Conservation (phyloP, 352 stramenopile species). For the Phytopythium boreale region DNA sequence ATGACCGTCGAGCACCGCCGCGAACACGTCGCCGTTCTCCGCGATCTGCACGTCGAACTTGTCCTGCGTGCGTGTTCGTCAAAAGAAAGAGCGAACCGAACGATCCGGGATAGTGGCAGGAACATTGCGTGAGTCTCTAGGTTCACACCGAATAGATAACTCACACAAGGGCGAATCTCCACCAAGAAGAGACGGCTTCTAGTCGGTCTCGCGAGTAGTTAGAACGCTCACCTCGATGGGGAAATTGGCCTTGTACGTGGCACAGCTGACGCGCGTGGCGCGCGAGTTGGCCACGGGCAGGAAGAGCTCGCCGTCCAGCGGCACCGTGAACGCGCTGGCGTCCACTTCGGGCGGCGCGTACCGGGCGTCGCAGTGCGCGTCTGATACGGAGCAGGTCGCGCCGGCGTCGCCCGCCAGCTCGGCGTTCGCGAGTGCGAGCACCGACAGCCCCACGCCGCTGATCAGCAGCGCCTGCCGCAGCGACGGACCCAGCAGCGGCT, state of each 20-base stretch:
- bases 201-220: no score
- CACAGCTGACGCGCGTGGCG: constrained; percentile 45
- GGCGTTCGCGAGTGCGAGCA: constrained; percentile 33
- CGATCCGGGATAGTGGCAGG: no score
- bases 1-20: constrained; percentile 89
- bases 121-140: no score
- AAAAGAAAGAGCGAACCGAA: no score
- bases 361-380: constrained; percentile 52
- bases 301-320: constrained; percentile 55
- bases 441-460: constrained; percentile 45
- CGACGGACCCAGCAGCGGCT: constrained; percentile 20
- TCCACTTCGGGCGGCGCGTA: constrained; percentile 45
- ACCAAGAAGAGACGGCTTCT: no score
- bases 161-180: no score
- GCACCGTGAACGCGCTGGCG: constrained; percentile 36
- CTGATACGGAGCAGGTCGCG: constrained; percentile 10
- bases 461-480: constrained; percentile 48
- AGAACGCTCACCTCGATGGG: constrained; percentile 40
- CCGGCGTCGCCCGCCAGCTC: constrained; percentile 17
- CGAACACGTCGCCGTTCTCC: constrained; percentile 77
- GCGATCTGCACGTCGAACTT: constrained; percentile 75
- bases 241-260: constrained; percentile 67
- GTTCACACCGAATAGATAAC: no score
- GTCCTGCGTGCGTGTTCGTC: constrained; percentile 41
- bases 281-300: constrained; percentile 36